Conservation (phyloP, 2,329 filamentous ascomycete genomes). For the Claviceps quebecensis region DNA sequence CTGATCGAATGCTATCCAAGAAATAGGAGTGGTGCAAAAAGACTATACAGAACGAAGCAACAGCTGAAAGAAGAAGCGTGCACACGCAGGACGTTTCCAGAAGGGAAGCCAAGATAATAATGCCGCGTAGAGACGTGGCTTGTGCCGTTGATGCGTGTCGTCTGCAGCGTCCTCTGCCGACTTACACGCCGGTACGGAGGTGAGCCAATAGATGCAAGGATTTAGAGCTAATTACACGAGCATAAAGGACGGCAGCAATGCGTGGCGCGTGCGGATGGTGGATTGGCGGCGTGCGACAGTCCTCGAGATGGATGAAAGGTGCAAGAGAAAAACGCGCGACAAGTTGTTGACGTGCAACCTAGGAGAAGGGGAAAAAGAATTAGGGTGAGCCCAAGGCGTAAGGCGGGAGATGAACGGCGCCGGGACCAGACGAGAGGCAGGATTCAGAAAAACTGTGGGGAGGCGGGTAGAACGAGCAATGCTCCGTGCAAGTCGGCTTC, state of each 20-base stretch:
- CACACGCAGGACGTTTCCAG: neutral
- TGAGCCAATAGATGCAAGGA: conserved; percentile 4
- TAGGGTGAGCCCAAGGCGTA: conserved; percentile 7
- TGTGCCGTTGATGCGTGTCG: conserved; percentile 2
- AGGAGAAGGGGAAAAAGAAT: conserved; percentile 15
- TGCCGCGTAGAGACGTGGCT: conserved; percentile 1
- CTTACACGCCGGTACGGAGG: conserved; percentile 18
- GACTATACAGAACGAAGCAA: neutral
- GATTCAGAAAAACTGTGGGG: conserved; percentile 9
- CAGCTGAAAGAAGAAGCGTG: neutral
- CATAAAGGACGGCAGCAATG: conserved; percentile 3
- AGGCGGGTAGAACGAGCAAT: conserved; percentile 4
- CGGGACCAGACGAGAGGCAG: conserved; percentile 7
- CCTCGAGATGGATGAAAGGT: conserved; percentile 2
- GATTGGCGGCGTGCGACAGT: conserved; percentile 6
- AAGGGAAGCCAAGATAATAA: neutral
- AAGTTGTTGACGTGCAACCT: conserved; percentile 12
- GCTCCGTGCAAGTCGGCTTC: conserved; percentile 1
- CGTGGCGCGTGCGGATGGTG: conserved; percentile 6
- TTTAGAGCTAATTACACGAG: neutral
- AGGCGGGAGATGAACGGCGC: conserved; percentile 9
- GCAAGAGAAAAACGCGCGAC: conserved; percentile 9
- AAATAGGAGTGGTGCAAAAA: neutral
- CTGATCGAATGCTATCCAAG: neutral
- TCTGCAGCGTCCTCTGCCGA: conserved; percentile 10